Percentiles rank a stretch among this genome's conserved stretches.
These are phyloP conservation scores for Dactylis glomerata DNA, from an alignment of 176 grass and related monocot genomes.

Conservation along the genomic window DNA sequence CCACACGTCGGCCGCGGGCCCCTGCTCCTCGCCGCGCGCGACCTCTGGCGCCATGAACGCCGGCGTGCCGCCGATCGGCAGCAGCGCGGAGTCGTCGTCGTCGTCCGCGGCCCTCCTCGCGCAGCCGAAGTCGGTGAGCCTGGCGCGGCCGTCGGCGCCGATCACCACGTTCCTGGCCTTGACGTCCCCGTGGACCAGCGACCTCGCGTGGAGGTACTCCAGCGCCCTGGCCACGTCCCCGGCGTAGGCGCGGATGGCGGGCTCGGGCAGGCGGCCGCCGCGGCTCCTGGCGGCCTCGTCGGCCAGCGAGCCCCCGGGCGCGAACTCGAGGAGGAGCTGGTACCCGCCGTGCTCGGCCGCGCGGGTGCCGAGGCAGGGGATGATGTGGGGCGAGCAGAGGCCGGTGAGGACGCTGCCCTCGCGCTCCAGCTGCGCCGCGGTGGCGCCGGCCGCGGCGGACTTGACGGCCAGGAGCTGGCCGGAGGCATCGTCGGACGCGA, in stretches of 20 bases:
- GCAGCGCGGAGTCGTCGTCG: no score
- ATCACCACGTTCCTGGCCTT: slow-evolving; percentile 71
- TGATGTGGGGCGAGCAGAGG: slow-evolving; percentile 64
- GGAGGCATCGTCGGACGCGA: slow-evolving; percentile 40
- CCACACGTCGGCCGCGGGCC: slow-evolving; percentile 65
- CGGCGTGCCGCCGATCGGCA: slow-evolving; percentile 63
- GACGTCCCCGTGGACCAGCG: slow-evolving; percentile 66
- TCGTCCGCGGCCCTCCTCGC: slow-evolving; percentile 20
- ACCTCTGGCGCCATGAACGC: slow-evolving; percentile 96
- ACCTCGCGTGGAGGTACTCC: slow-evolving; percentile 35
- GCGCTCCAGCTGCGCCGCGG: slow-evolving; percentile 39
- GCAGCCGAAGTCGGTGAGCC: slow-evolving; percentile 79
- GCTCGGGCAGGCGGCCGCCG: slow-evolving; percentile 43
- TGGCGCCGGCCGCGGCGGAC: slow-evolving; percentile 34
- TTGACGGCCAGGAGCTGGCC: slow-evolving; percentile 68
- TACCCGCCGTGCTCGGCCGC: slow-evolving; percentile 26
- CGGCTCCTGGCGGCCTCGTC: slow-evolving; percentile 39
- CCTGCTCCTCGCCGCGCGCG: slow-evolving; percentile 69
- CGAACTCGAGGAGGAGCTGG: slow-evolving; percentile 82
- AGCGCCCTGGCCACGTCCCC: slow-evolving; percentile 15
- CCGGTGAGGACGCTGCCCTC: slow-evolving; percentile 57
- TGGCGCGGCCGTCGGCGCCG: slow-evolving; percentile 50
- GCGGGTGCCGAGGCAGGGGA: slow-evolving; percentile 59
- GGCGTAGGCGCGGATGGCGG: slow-evolving; percentile 24
- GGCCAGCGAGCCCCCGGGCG: slow-evolving; percentile 64